Percentiles rank a stretch among this genome's conserved stretches.
phyloP scores from a whole-genome alignment of 2,329 filamentous ascomycete genomes.

The Zasmidium cellare region DNA sequence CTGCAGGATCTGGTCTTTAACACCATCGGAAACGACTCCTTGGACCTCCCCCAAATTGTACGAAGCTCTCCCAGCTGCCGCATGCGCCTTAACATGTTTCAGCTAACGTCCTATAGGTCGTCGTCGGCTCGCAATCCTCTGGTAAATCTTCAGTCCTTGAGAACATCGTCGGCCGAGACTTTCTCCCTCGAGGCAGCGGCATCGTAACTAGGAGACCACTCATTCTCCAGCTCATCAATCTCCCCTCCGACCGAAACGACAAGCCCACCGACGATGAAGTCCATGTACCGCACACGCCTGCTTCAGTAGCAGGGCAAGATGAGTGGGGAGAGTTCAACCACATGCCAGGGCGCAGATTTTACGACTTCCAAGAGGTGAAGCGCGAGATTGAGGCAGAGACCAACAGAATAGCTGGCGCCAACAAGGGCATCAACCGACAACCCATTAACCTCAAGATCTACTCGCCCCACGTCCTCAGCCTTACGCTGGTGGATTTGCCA shows the following conservation, averaged over 20 bases:
- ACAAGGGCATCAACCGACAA: conserved; percentile 97
- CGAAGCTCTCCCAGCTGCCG: conserved; percentile 32
- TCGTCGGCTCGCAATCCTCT: conserved; percentile 96
- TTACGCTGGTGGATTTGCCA: conserved; percentile 93
- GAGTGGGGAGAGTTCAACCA: conserved; percentile 98
- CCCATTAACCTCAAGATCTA: conserved; percentile 99
- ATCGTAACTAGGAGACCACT: conserved; percentile 93
- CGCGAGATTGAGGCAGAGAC: conserved; percentile 98
- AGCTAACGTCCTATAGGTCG: conserved; percentile 63
- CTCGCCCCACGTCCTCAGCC: conserved; percentile 91
- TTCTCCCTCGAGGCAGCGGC: conserved; percentile 91
- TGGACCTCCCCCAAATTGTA: conserved; percentile 98
- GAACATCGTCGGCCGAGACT: conserved; percentile 97
- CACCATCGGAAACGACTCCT: conserved; percentile 97
- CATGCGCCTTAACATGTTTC: neutral
- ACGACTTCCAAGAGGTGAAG: conserved; percentile 90
- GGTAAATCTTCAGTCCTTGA: conserved; percentile 98
- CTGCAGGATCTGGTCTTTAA: conserved; percentile 99
- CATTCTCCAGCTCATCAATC: conserved; percentile 97
- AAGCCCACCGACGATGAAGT: conserved; percentile 64
- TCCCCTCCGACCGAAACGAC: conserved; percentile 72
- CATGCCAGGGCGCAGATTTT: conserved; percentile 83
- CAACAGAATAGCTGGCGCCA: conserved; percentile 87
- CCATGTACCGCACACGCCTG: conserved; percentile 72
- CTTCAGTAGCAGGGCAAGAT: conserved; percentile 65